These are phyloP conservation scores for Pleurostoma richardsiae DNA, from an alignment of 2,329 filamentous ascomycete genomes.

Conservation along the genomic window DNA sequence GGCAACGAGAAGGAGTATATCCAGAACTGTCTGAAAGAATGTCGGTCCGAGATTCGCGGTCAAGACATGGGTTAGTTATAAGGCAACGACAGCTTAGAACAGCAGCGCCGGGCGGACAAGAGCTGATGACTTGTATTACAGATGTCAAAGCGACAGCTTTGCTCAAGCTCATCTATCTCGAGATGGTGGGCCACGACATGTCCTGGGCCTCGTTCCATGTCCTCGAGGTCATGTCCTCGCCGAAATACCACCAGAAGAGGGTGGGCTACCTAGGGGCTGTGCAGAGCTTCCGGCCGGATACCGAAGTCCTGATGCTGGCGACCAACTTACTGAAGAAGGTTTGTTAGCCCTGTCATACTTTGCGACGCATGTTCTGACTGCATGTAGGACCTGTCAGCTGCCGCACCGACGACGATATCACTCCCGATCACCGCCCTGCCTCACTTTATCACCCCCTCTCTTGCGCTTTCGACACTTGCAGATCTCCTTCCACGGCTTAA, in stretches of 20 bases:
- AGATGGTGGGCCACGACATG: slow-evolving; percentile 99
- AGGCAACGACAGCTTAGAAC: background rate
- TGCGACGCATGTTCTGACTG: background rate
- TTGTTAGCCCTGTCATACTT: slow-evolving; percentile 4
- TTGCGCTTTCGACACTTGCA: slow-evolving; percentile 82
- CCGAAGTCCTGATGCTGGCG: slow-evolving; percentile 94
- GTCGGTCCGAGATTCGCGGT: slow-evolving; percentile 83
- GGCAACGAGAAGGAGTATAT: slow-evolving; percentile 95
- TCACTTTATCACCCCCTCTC: slow-evolving; percentile 86
- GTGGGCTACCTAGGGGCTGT: slow-evolving; percentile 93
- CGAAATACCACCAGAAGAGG: slow-evolving; percentile 91
- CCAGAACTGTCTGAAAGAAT: slow-evolving; percentile 89
- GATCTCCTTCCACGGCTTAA: slow-evolving; percentile 82
- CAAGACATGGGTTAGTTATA: slow-evolving; percentile 77
- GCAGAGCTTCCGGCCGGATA: slow-evolving; percentile 92
- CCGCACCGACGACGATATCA: slow-evolving; percentile 71
- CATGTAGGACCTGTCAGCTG: slow-evolving; percentile 65
- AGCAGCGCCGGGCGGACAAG: background rate
- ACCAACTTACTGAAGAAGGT: slow-evolving; percentile 96
- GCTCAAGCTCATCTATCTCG: slow-evolving; percentile 92
- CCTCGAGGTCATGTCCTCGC: slow-evolving; percentile 95
- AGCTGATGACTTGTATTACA: slow-evolving; percentile 22
- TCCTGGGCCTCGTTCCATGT: slow-evolving; percentile 99
- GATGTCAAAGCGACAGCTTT: slow-evolving; percentile 95
- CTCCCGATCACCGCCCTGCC: slow-evolving; percentile 87